A percentile compares a stretch with the other conserved stretches of the same genome.
phyloP scores from a whole-genome alignment of 495 filamentous ascomycete genomes.

The Hypoxylon intermedium region DNA sequence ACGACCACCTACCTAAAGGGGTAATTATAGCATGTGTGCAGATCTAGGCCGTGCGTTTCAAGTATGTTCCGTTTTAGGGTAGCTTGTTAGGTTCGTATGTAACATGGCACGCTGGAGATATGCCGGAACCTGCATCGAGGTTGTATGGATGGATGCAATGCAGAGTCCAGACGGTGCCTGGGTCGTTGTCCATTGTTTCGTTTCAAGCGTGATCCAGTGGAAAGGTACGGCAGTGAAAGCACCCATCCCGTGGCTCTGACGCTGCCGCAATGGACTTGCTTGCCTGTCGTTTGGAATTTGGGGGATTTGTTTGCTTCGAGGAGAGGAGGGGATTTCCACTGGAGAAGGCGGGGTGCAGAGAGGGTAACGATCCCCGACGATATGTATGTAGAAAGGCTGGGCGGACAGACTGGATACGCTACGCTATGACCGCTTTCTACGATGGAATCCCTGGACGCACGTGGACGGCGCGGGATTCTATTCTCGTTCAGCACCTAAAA shows the following conservation, averaged over 20 bases:
- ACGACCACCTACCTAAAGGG: conserved; percentile 30
- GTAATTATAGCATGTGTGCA: conserved; percentile 29
- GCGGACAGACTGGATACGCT: conserved; percentile 15
- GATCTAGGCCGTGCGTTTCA: conserved; percentile 27
- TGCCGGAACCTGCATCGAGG: conserved; percentile 29
- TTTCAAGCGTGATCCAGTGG: background rate
- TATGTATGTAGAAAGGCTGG: conserved; percentile 1
- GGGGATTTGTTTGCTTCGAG: background rate
- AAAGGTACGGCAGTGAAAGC: background rate
- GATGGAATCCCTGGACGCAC: conserved; percentile 30
- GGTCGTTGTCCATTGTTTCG: background rate
- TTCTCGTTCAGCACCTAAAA: conserved; percentile 14
- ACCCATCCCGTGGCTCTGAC: background rate
- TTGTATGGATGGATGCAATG: background rate
- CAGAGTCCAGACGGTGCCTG: background rate
- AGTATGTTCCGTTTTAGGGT: background rate
- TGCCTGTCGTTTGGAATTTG: conserved; percentile 1
- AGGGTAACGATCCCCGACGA: background rate
- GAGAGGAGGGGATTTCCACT: conserved; percentile 10
- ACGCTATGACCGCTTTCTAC: conserved; percentile 30
- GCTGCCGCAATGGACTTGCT: conserved; percentile 8
- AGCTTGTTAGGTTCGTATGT: conserved; percentile 9
- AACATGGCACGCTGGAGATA: conserved; percentile 11
- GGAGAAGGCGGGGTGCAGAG: conserved; percentile 28
- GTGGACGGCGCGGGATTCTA: conserved; percentile 23